Conservation (phyloP, 768 basidiomycete genomes). For the Xanthoconium stramineum region DNA sequence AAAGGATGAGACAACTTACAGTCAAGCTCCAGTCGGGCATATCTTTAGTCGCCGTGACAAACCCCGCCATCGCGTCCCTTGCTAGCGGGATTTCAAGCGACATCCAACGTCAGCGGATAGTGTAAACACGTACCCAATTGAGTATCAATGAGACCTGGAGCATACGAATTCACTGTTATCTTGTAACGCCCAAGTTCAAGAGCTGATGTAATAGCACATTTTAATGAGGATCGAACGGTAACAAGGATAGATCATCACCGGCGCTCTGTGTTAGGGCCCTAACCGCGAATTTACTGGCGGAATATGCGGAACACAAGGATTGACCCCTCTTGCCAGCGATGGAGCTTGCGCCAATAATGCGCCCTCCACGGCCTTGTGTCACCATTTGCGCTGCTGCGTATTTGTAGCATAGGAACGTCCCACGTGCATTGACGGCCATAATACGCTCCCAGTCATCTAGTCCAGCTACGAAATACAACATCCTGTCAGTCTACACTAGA, state of each 20-base stretch:
- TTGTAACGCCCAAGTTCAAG: constrained; percentile 32
- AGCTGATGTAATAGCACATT: neutral
- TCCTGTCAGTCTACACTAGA: neutral
- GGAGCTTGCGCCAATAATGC: constrained; percentile 47
- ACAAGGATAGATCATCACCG: constrained; percentile 21
- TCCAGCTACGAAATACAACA: constrained; percentile 22
- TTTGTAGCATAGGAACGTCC: constrained; percentile 60
- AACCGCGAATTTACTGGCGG: constrained; percentile 40
- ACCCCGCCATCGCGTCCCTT: neutral
- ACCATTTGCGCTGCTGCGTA: constrained; percentile 64
- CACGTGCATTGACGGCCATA: constrained; percentile 52
- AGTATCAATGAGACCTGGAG: constrained; percentile 34
- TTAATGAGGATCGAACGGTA: neutral
- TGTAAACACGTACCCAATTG: constrained; percentile 26
- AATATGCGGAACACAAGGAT: constrained; percentile 22
- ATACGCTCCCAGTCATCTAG: constrained; percentile 39
- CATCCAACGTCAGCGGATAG: neutral
- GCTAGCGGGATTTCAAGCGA: neutral
- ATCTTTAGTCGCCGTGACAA: neutral
- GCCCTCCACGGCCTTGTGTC: constrained; percentile 46
- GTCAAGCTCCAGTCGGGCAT: neutral
- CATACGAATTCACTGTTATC: constrained; percentile 42
- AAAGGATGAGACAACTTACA: constrained; percentile 1
- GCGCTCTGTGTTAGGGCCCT: constrained; percentile 40
- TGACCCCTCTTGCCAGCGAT: constrained; percentile 2